Conservation (phyloP, 768 basidiomycete species). For the Suillus weaverae region DNA sequence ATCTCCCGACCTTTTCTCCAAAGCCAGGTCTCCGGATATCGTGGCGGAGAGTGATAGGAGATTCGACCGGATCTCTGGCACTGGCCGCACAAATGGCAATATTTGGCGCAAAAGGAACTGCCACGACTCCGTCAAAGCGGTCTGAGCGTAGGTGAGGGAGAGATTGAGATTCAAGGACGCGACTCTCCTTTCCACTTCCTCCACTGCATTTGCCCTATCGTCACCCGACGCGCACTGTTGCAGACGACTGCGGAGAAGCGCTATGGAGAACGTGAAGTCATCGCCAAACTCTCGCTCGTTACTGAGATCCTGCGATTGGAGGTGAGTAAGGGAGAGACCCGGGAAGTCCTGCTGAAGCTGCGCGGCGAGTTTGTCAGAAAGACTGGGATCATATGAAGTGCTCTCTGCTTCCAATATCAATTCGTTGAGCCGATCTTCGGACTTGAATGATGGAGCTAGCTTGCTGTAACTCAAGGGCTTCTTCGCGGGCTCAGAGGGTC, state of each 20-base stretch:
- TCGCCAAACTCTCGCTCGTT: conserved; percentile 79
- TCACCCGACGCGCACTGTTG: conserved; percentile 37
- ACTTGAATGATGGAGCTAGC: conserved; percentile 56
- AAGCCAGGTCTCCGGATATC: conserved; percentile 65
- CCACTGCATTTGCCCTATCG: conserved; percentile 44
- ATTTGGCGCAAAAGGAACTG: conserved; percentile 65
- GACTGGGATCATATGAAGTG: conserved; percentile 67
- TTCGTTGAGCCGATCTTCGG: conserved; percentile 64
- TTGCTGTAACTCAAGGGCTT: conserved; percentile 63
- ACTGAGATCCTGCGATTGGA: conserved; percentile 61
- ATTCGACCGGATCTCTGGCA: conserved; percentile 56
- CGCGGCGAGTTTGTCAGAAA: conserved; percentile 63
- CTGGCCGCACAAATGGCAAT: conserved; percentile 55
- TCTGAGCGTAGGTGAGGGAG: conserved; percentile 80
- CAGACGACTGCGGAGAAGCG: conserved; percentile 60
- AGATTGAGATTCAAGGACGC: conserved; percentile 84
- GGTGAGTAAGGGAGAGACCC: conserved; percentile 60
- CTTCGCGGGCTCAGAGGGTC: conserved; percentile 33
- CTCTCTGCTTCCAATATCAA: conserved; percentile 68
- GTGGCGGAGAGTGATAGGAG: conserved; percentile 59
- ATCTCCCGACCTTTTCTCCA: conserved; percentile 72
- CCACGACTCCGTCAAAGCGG: conserved; percentile 76
- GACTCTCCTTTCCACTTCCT: conserved; percentile 57
- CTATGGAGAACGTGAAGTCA: conserved; percentile 69
- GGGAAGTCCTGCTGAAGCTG: conserved; percentile 53